phyloP scores from a whole-genome alignment of 2,329 filamentous ascomycete genomes.

The Hymenoscyphus salicellus region DNA sequence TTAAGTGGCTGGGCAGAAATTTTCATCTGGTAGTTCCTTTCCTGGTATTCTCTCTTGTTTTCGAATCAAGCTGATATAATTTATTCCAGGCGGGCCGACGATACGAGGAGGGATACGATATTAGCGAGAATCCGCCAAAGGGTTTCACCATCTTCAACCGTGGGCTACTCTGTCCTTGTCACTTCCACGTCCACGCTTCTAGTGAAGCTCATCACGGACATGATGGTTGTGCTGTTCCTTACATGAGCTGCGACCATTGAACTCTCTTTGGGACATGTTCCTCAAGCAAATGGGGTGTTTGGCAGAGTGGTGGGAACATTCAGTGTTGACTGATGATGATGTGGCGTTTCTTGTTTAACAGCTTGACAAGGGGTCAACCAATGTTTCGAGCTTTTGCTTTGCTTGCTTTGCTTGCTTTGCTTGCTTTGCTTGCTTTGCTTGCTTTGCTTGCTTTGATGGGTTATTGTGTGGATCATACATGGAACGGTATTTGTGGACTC shows the following conservation, averaged over 20 bases:
- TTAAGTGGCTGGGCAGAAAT: constrained; percentile 23
- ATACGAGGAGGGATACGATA: constrained; percentile 9
- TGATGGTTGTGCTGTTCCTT: constrained; percentile 7
- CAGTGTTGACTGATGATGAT: neutral
- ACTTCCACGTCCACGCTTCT: constrained; percentile 17
- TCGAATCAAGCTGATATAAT: no score
- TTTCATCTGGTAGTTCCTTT: constrained; percentile 20
- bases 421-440: no score
- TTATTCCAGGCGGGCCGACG: no score
- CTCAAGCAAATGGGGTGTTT: neutral
- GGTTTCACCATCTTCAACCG: constrained; percentile 19
- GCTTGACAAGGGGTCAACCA: neutral
- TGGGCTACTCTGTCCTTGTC: constrained; percentile 15
- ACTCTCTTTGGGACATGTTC: neutral
- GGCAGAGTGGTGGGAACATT: neutral
- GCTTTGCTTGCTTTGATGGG: neutral
- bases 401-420: no score
- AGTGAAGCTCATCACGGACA: constrained; percentile 16
- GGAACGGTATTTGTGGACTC: neutral
- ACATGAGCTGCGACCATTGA: neutral
- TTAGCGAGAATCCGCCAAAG: constrained; percentile 1
- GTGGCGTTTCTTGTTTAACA: neutral
- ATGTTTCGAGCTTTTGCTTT: neutral
- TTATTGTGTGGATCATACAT: neutral
- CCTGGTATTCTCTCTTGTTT: no score